Evolutionary conservation across 2,329 filamentous ascomycete species (phyloP), one percentile per base, ranked within the genome.

Genomic region (Neocatenulostroma microsporum): DNA sequence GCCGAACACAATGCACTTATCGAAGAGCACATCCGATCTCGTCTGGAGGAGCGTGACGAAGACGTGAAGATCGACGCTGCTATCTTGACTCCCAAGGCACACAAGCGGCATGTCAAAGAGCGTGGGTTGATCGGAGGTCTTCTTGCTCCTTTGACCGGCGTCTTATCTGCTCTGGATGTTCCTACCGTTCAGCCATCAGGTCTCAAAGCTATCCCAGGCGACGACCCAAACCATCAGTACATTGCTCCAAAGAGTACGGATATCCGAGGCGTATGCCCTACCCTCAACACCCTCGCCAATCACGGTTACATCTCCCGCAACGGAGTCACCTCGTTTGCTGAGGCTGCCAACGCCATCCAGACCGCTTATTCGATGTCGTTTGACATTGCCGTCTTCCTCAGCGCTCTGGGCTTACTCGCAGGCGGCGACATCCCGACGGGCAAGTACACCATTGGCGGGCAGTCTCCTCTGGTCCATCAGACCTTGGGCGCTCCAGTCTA

Each of bases 341-440:
- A 54, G 37, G 45, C 51, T 34, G 46, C 49, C 34, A 52, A 49
- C 39, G 50, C 50, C 26, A 41, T 48, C 14, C 49, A 52, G 31
- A 45, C 29, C 13, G 45, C 39, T 18, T 48, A 44, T 30, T 45
- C 47, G 30, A 49, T 50, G 37, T 40, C 36, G 21, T 53, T 47
- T 28, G 43, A 44, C 38, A 42, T 49, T 11, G 41, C 41, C 28
- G 41, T 46, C 28, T 50, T 51, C 41, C 36, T 53, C 13, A 47
- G 45, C 21, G 50, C 46, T 11, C 41, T 53, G 25, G 50, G 47
- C 20, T 41, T 53, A 23, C 42, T 53, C 3, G 49, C 50, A 21
- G 50, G 50, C 19, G 50, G 50, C 30, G 50, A 53, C 28, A 47
- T 53, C 21, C 31, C 37, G 7, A 49, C 42, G 21, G 50, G 50